Evolutionary conservation across 2,329 filamentous ascomycete species (phyloP), one percentile per base, ranked within the genome.

Genomic region (Colletotrichum phormii): DNA sequence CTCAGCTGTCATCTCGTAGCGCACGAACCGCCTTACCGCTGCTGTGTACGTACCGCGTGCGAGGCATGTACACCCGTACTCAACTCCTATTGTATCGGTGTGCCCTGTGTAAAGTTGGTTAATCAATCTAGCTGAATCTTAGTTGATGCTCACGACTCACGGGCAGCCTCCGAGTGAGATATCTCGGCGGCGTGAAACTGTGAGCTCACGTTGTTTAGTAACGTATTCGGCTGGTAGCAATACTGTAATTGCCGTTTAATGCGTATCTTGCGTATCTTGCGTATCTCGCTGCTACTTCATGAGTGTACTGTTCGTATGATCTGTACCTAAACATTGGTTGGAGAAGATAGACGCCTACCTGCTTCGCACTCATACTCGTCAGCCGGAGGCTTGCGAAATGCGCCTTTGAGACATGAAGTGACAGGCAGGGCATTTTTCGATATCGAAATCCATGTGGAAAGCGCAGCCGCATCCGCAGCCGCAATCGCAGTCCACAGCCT

Each of bases 391-490:
- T 49, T 57, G 26, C 51, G 31, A 55, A 26, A 35, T 37, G 35
- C 46, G 29, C 37, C 24, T 37, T 7, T 55, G 54, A 71, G 62
- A 37, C 55, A 49, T 15, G n/a, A 35, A n/a, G 2, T 31, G 49
- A n/a, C 26, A 22, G 54, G n/a, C 4, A 26, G 58, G 8, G 37
- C 12, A 18, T 26, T 62, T n/a, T 22, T 22, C 15, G 15, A 61
- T 11, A 9, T 31, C 24, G 13, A 37, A 49, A 29, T 12, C 18
- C 35, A 46, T 46, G 31, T 18, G 57, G 64, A 60, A 71, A 64
- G 26, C 49, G 57, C 46, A 71, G 57, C 68, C 68, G 68, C 68
- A 71, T 26, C 24, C 24, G 24, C 24, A 26, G 49, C 22, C 55
- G 26, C 55, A 53, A 33, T 51, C 35, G 26, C 42, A 71, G 57